phyloP scores from a whole-genome alignment of 1,139 yeast species.

The Taphrina populina region DNA sequence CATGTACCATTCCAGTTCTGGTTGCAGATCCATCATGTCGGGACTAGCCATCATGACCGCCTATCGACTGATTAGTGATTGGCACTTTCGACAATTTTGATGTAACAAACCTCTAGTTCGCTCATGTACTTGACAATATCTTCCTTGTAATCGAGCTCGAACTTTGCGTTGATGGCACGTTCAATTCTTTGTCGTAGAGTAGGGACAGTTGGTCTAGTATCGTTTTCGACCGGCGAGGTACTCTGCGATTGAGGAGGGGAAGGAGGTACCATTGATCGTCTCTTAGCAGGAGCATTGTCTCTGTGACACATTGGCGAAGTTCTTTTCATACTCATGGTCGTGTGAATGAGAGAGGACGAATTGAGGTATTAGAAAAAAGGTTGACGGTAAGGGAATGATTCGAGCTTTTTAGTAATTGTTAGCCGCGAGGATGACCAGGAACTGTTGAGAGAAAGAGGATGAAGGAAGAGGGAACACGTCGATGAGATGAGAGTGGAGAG shows the following conservation, averaged over 20 bases:
- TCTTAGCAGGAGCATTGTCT: slow-evolving; percentile 28
- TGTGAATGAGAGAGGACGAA: too few relatives aligned
- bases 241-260: slow-evolving; percentile 26
- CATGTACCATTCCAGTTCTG: slow-evolving; percentile 91
- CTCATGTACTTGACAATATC: slow-evolving; percentile 46
- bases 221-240: slow-evolving; percentile 11
- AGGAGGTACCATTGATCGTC: slow-evolving; percentile 26
- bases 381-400: too few relatives aligned
- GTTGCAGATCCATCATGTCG: slow-evolving; percentile 81
- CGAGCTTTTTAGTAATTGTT: too few relatives aligned
- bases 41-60: slow-evolving; percentile 51
- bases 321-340: slow-evolving; percentile 20
- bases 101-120: slow-evolving; percentile 42
- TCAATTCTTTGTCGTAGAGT: slow-evolving; percentile 36
- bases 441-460: background rate
- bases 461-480: background rate
- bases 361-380: too few relatives aligned
- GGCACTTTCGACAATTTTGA: background rate
- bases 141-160: slow-evolving; percentile 46
- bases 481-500: background rate
- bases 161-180: slow-evolving; percentile 39
- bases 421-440: too few relatives aligned
- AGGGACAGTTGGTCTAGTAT: slow-evolving; percentile 1
- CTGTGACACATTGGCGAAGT: slow-evolving; percentile 23
- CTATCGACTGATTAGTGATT: slow-evolving; percentile 42